A percentile compares a stretch with the other conserved stretches of the same genome.
Conservation (phyloP, 176 grass and related monocot species). For the Carex littledalei region DNA sequence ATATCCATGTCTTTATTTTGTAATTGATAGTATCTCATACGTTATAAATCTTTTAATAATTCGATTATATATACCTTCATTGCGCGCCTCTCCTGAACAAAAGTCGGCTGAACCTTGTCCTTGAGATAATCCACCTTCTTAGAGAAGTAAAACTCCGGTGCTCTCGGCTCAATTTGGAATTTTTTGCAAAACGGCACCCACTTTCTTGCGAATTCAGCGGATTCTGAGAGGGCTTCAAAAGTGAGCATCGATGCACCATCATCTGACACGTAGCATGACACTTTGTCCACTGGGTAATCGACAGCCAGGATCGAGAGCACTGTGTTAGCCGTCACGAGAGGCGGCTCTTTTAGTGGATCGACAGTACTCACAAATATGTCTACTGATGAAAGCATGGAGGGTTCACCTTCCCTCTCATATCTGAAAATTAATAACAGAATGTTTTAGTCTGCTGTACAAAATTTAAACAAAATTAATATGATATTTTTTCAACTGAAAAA, state of each 20-base stretch:
- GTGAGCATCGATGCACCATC: constrained; percentile 98
- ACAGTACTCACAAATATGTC: constrained; percentile 94
- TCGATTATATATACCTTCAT: constrained; percentile 66
- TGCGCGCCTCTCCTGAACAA: constrained; percentile 86
- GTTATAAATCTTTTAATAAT: neutral
- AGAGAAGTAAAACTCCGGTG: constrained; percentile 91
- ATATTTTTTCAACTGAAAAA: neutral
- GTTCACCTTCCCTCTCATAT: constrained; percentile 89
- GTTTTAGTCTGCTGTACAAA: neutral
- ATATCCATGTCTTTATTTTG: neutral
- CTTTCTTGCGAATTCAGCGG: constrained; percentile 89
- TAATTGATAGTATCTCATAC: neutral
- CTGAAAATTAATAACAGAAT: constrained; percentile 27
- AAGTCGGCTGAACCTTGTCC: constrained; percentile 91
- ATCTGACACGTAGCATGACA: constrained; percentile 97
- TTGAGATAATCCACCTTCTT: constrained; percentile 93
- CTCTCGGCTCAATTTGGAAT: constrained; percentile 88
- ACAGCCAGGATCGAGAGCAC: constrained; percentile 95
- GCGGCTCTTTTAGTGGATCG: constrained; percentile 94
- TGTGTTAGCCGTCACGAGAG: constrained; percentile 91
- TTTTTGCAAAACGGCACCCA: constrained; percentile 99
- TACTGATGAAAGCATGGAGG: constrained; percentile 66
- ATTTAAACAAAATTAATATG: neutral
- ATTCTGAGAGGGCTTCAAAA: constrained; percentile 84
- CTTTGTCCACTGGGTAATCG: constrained; percentile 95